Conservation (phyloP, 768 basidiomycete species). For the Xerocomellus amylosporus region DNA sequence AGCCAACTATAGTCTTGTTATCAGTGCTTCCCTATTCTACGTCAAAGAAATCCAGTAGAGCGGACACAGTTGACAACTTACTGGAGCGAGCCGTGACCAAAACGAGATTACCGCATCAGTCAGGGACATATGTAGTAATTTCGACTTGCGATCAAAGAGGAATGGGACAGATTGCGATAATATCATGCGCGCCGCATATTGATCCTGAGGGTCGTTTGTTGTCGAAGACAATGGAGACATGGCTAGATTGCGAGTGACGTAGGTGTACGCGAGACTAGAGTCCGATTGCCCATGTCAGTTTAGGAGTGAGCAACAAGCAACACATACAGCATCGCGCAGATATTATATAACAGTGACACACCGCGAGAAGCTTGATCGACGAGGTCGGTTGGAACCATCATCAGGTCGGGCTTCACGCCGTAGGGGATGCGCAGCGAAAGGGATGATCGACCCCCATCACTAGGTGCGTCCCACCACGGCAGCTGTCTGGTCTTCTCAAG, state of each 20-base stretch:
- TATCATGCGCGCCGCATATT: slow-evolving; percentile 43
- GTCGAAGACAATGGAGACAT: slow-evolving; percentile 53
- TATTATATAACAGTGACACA: slow-evolving; percentile 61
- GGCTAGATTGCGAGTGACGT: slow-evolving; percentile 59
- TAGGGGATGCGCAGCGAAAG: slow-evolving; percentile 17
- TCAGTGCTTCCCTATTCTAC: slow-evolving; percentile 31
- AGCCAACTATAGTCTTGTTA: slow-evolving; percentile 45
- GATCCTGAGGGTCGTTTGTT: slow-evolving; percentile 40
- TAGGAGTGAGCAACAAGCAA: background rate
- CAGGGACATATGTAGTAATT: slow-evolving; percentile 48
- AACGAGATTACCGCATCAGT: slow-evolving; percentile 56
- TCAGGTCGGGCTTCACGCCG: slow-evolving; percentile 42
- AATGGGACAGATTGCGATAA: slow-evolving; percentile 62
- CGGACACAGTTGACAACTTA: slow-evolving; percentile 10
- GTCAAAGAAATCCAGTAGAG: slow-evolving; percentile 7
- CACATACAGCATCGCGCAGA: slow-evolving; percentile 65
- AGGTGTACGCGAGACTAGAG: slow-evolving; percentile 65
- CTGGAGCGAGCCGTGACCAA: slow-evolving; percentile 59
- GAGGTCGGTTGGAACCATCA: slow-evolving; percentile 46
- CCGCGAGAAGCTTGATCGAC: slow-evolving; percentile 37
- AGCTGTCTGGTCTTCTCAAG: slow-evolving; percentile 45
- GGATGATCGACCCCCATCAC: slow-evolving; percentile 1
- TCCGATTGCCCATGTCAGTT: background rate
- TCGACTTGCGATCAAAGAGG: slow-evolving; percentile 57
- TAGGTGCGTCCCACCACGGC: slow-evolving; percentile 72